These are phyloP conservation scores for Heterobasidion parviporum DNA, from an alignment of 1,284 basidiomycete genomes.

Conservation along the genomic window DNA sequence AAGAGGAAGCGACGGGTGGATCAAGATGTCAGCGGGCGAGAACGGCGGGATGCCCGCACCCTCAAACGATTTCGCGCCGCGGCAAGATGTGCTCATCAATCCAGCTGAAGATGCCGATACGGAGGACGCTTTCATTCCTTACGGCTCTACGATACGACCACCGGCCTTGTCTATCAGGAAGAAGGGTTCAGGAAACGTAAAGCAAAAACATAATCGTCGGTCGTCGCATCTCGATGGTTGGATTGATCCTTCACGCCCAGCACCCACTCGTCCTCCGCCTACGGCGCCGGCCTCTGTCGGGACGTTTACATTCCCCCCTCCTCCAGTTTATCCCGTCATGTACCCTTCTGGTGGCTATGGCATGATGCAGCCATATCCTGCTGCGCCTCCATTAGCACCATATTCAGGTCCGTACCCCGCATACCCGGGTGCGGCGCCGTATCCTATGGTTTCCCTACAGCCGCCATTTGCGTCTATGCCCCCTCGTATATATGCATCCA, in stretches of 20 bases:
- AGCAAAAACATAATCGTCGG: neutral
- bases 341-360: neutral
- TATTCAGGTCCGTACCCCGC: neutral
- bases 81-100: neutral
- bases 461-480: neutral
- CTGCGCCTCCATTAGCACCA: neutral
- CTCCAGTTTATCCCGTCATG: neutral
- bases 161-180: neutral
- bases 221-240: neutral
- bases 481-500: neutral
- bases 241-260: neutral
- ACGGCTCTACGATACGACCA: neutral
- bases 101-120: constrained; percentile 7
- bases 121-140: neutral
- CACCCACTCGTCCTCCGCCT: neutral
- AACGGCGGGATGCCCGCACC: neutral
- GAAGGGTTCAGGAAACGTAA: neutral
- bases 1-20: constrained; percentile 12
- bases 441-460: neutral
- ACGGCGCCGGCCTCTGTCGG: neutral
- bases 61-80: neutral
- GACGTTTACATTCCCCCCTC: constrained; percentile 1
- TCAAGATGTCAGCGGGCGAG: constrained; percentile 8
- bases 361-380: neutral
- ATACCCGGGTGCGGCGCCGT: neutral